Conservation (phyloP, 2,329 filamentous ascomycete species). For the Mariannaea elegans region DNA sequence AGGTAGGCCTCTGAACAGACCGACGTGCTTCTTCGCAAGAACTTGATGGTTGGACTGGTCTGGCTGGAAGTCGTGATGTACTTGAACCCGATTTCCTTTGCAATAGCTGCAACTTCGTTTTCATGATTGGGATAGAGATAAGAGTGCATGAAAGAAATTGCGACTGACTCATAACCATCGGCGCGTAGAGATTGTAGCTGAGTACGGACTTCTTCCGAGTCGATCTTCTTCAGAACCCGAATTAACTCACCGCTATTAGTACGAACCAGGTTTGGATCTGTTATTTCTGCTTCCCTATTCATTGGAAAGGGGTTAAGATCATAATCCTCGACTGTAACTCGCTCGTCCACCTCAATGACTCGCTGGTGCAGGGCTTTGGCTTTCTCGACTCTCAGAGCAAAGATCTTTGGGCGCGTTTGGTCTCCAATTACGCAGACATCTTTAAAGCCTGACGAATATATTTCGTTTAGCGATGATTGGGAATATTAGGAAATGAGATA, state of each 20-base stretch:
- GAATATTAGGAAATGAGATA: neutral
- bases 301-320: constrained; percentile 68
- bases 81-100: constrained; percentile 76
- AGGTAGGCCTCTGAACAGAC: constrained; percentile 77
- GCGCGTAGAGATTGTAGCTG: constrained; percentile 69
- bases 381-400: constrained; percentile 73
- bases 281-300: constrained; percentile 55
- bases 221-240: constrained; percentile 65
- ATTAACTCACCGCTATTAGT: constrained; percentile 73
- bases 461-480: neutral
- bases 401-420: constrained; percentile 76
- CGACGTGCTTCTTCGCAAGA: constrained; percentile 72
- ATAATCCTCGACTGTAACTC: constrained; percentile 77
- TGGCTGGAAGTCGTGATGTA: constrained; percentile 72
- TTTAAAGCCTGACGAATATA: constrained; percentile 57
- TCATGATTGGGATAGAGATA: constrained; percentile 90
- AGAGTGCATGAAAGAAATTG: constrained; percentile 86
- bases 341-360: constrained; percentile 76
- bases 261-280: constrained; percentile 37
- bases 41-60: constrained; percentile 77
- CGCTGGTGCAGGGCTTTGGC: constrained; percentile 73
- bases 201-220: constrained; percentile 57
- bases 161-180: constrained; percentile 77
- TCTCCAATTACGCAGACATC: constrained; percentile 79
- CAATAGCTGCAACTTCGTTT: constrained; percentile 74